Evolutionary conservation across 1,284 basidiomycete genomes (phyloP).

Genomic region (Pseudozyma hubeiensis): DNA sequence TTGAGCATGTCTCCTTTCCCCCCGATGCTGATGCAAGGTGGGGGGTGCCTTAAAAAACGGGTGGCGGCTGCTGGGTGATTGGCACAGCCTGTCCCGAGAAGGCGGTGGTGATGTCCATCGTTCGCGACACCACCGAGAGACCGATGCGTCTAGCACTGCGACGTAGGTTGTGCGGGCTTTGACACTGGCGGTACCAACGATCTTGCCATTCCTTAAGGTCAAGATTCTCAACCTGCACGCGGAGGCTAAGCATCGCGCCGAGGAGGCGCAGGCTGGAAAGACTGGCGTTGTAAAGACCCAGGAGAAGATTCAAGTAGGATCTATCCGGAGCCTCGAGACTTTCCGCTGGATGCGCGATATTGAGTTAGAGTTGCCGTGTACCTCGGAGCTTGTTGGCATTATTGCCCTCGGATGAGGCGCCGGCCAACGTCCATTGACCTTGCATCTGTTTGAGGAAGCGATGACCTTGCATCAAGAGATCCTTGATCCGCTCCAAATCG

Average conservation of each 20-base stretch:
- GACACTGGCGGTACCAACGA: constrained; percentile 12
- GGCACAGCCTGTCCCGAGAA: too few species aligned
- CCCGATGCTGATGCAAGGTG: constrained; percentile 3
- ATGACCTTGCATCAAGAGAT: constrained; percentile 44
- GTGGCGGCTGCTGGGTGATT: too few species aligned
- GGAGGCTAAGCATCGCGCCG: constrained; percentile 13
- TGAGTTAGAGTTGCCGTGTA: constrained; percentile 19
- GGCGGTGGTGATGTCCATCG: too few species aligned
- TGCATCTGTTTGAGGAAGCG: constrained; percentile 55
- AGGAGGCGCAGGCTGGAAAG: constrained; percentile 4
- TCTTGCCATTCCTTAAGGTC: constrained; percentile 27
- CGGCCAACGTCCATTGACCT: constrained; percentile 50
- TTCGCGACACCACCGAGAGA: not conserved
- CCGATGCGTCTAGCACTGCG: constrained; percentile 17
- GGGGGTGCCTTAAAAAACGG: not conserved
- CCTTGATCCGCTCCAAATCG: constrained; percentile 45
- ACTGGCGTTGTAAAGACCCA: not conserved
- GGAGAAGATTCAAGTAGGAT: constrained; percentile 1
- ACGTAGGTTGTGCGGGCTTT: constrained; percentile 31
- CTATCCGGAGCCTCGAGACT: not conserved
- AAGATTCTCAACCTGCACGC: constrained; percentile 30
- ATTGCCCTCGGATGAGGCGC: constrained; percentile 22
- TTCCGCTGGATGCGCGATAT: not conserved
- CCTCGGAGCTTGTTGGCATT: constrained; percentile 33
- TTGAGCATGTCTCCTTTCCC: constrained; percentile 13